Percentiles rank a stretch among this genome's conserved stretches.
These are phyloP conservation scores for Hypoxylon sp. DNA, from an alignment of 2,329 filamentous ascomycete genomes.

Conservation along the genomic window DNA sequence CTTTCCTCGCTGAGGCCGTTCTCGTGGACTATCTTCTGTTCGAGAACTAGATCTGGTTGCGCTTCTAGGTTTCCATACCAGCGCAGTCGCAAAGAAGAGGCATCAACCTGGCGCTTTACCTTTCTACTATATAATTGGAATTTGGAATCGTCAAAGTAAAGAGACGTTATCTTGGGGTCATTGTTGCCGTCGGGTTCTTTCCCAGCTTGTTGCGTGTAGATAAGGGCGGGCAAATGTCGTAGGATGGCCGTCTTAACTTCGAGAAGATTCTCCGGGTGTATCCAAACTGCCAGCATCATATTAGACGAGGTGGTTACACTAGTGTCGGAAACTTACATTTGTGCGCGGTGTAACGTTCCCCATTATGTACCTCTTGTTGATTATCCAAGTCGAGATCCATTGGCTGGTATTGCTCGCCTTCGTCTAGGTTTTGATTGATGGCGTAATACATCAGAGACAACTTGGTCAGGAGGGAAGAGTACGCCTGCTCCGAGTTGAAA, in stretches of 20 bases:
- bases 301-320: slow-evolving; percentile 48
- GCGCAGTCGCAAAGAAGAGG: slow-evolving; percentile 84
- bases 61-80: slow-evolving; percentile 90
- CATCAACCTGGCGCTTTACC: slow-evolving; percentile 78
- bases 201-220: slow-evolving; percentile 89
- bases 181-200: slow-evolving; percentile 84
- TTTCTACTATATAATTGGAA: slow-evolving; percentile 91
- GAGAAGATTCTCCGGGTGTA: slow-evolving; percentile 93
- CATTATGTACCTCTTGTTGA: slow-evolving; percentile 68
- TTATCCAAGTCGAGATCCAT: slow-evolving; percentile 64
- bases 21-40: slow-evolving; percentile 87
- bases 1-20: slow-evolving; percentile 82
- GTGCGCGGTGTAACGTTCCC: slow-evolving; percentile 83
- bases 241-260: slow-evolving; percentile 98
- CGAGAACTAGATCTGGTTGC: slow-evolving; percentile 83
- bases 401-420: slow-evolving; percentile 57
- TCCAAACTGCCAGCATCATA: slow-evolving; percentile 74
- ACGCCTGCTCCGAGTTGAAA: slow-evolving; percentile 92
- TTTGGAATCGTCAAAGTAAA: slow-evolving; percentile 92
- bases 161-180: slow-evolving; percentile 91
- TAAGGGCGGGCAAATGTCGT: slow-evolving; percentile 86
- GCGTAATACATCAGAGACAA: slow-evolving; percentile 97
- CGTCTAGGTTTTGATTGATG: slow-evolving; percentile 84
- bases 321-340: slow-evolving; percentile 74
- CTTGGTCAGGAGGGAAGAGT: slow-evolving; percentile 88